Evolutionary conservation across 768 basidiomycete genomes (phyloP).

Genomic region (Suillus clintonianus): DNA sequence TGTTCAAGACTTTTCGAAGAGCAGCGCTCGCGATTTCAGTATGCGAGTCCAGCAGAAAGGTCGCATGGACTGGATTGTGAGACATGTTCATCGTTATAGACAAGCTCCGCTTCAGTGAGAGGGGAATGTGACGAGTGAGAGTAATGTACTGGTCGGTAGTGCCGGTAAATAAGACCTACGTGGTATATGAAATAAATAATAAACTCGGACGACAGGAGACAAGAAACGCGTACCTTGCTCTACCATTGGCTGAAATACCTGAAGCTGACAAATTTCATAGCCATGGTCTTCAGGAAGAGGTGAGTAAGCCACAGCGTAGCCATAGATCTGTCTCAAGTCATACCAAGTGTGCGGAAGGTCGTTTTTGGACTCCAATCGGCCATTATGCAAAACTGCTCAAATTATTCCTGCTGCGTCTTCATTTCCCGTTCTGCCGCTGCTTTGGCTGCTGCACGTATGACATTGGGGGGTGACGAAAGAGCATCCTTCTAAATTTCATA

Average conservation of each 20-base stretch:
- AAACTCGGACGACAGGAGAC: neutral
- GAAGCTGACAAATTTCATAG: slow-evolving; percentile 88
- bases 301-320: slow-evolving; percentile 4
- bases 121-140: slow-evolving; percentile 95
- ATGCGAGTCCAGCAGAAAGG: slow-evolving; percentile 59
- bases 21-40: slow-evolving; percentile 16
- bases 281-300: slow-evolving; percentile 58
- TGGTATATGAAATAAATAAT: neutral
- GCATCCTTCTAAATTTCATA: slow-evolving; percentile 50
- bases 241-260: slow-evolving; percentile 87
- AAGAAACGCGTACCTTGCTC: slow-evolving; percentile 56
- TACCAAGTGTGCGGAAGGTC: slow-evolving; percentile 88
- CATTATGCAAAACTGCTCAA: slow-evolving; percentile 85
- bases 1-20: slow-evolving; percentile 35
- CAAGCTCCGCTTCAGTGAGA: slow-evolving; percentile 91
- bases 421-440: slow-evolving; percentile 75
- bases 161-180: slow-evolving; percentile 78
- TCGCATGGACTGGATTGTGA: slow-evolving; percentile 88
- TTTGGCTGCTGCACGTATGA: slow-evolving; percentile 71
- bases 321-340: slow-evolving; percentile 2
- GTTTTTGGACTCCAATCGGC: slow-evolving; percentile 76
- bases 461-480: slow-evolving; percentile 51
- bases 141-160: slow-evolving; percentile 89
- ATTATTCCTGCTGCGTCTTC: slow-evolving; percentile 74
- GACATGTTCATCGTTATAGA: slow-evolving; percentile 85